These are phyloP conservation scores for Coffea canephora DNA, from an alignment of 257 asterid genomes.

Conservation along the genomic window DNA sequence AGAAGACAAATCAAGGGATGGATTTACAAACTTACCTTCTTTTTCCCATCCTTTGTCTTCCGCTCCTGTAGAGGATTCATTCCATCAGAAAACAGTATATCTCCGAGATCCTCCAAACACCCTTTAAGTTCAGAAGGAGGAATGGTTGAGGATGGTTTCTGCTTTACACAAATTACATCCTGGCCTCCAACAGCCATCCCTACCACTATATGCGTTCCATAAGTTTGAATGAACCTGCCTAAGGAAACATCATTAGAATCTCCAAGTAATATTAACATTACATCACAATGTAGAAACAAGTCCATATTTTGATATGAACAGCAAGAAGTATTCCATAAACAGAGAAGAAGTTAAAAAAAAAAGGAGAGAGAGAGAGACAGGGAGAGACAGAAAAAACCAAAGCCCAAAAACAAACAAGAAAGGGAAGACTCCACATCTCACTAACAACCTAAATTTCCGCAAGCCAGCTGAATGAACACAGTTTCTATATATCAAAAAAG, in stretches of 20 bases:
- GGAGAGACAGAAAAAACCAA: not conserved
- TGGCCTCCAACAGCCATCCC: slow-evolving; percentile 99
- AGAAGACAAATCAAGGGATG: slow-evolving; percentile 3
- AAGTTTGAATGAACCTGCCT: slow-evolving; percentile 83
- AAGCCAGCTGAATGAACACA: not conserved
- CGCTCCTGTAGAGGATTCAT: slow-evolving; percentile 70
- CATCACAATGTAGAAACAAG: not conserved
- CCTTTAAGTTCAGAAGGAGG: slow-evolving; percentile 93
- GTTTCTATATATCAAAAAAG: not conserved
- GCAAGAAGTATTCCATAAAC: not conserved
- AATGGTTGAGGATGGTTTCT: slow-evolving; percentile 71
- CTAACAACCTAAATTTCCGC: not conserved
- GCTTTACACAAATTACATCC: slow-evolving; percentile 92
- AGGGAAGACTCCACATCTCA: not conserved
- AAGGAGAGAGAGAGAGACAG: too few species aligned
- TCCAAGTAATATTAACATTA: not conserved
- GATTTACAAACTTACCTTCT: slow-evolving; percentile 40
- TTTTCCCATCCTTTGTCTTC: slow-evolving; percentile 51
- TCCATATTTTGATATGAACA: not conserved
- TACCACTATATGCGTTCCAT: slow-evolving; percentile 91
- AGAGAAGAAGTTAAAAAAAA: too few species aligned
- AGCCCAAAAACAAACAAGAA: too few species aligned
- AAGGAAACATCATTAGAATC: slow-evolving; percentile 26
- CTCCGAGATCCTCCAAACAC: slow-evolving; percentile 92
- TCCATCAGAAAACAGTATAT: slow-evolving; percentile 82